Evolutionary conservation across 176 grass and related monocot species (phyloP).

Genomic region (Calamus simplicifolius): DNA sequence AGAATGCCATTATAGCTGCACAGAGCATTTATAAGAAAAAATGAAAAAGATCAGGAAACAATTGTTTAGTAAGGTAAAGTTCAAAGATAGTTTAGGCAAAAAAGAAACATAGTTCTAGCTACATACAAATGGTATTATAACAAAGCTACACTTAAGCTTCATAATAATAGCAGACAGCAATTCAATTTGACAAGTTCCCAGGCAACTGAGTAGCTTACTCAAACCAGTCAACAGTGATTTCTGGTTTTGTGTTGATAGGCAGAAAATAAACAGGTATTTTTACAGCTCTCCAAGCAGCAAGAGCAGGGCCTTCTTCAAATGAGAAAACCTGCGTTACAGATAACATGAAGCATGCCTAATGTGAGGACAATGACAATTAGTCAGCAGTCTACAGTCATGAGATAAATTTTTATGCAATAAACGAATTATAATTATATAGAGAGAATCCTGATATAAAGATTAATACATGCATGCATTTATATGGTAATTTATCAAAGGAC

Average conservation of each 20-base stretch:
- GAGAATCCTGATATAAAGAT: no score
- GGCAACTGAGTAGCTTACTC: constrained; percentile 61
- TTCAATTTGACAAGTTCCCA: no score
- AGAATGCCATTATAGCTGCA: constrained; percentile 97
- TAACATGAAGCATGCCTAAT: constrained; percentile 2
- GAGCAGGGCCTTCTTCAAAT: constrained; percentile 60
- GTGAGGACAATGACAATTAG: no score
- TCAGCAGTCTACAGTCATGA: no score
- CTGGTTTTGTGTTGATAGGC: constrained; percentile 18
- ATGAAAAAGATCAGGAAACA: constrained; percentile 38
- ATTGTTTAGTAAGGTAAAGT: constrained; percentile 32
- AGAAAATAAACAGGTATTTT: constrained; percentile 47
- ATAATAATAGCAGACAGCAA: no score
- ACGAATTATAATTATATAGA: no score
- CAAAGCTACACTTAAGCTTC: no score
- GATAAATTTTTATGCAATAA: no score
- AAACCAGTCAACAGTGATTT: constrained; percentile 68
- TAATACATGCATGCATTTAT: no score
- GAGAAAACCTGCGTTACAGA: constrained; percentile 67
- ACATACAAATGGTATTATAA: no score
- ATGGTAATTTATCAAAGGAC: no score
- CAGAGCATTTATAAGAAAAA: constrained; percentile 65
- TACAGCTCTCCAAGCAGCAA: constrained; percentile 53
- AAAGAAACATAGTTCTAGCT: not conserved
- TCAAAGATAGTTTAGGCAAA: constrained; percentile 20